These are phyloP conservation scores for Fusarium annulatum DNA, from an alignment of 2,329 filamentous ascomycete genomes.

Conservation along the genomic window DNA sequence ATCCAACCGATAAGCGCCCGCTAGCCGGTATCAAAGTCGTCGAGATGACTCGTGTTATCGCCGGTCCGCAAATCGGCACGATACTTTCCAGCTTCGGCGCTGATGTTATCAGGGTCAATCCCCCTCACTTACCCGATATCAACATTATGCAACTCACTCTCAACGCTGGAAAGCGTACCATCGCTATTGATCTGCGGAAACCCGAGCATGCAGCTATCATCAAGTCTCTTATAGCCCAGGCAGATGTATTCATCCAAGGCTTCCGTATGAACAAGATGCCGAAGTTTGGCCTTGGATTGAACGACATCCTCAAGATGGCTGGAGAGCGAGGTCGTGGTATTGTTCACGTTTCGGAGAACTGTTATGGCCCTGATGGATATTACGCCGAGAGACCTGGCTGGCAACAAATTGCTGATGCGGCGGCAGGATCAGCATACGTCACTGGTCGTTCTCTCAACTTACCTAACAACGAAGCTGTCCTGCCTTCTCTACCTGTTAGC, in stretches of 20 bases:
- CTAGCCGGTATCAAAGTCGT: conserved; percentile 6
- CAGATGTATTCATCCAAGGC: conserved; percentile 18
- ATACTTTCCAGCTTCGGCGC: conserved; percentile 18
- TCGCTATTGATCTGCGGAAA: conserved; percentile 19
- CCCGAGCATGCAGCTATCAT: conserved; percentile 1
- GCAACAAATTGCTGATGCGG: conserved; percentile 72
- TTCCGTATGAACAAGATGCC: conserved; percentile 29
- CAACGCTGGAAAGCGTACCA: conserved; percentile 21
- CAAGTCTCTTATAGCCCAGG: conserved; percentile 4
- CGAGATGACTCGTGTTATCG: conserved; percentile 25
- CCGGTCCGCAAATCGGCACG: conserved; percentile 13
- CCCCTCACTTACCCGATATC: conserved; percentile 13
- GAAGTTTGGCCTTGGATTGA: conserved; percentile 16
- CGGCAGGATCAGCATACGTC: conserved; percentile 13
- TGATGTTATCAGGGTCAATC: conserved; percentile 11
- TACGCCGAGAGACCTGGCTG: conserved; percentile 72
- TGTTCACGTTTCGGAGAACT: conserved; percentile 74
- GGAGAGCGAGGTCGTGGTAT: conserved; percentile 65
- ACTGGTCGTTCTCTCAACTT: conserved; percentile 4
- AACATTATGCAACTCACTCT: conserved; percentile 21
- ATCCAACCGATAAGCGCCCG: neutral
- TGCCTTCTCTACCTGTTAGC: conserved; percentile 44
- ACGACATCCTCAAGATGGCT: conserved; percentile 16
- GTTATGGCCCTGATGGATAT: conserved; percentile 67
- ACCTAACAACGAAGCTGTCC: conserved; percentile 27